These are phyloP conservation scores for Tuctoria greenei DNA, from an alignment of 176 grass and related monocot genomes.

Conservation along the genomic window DNA sequence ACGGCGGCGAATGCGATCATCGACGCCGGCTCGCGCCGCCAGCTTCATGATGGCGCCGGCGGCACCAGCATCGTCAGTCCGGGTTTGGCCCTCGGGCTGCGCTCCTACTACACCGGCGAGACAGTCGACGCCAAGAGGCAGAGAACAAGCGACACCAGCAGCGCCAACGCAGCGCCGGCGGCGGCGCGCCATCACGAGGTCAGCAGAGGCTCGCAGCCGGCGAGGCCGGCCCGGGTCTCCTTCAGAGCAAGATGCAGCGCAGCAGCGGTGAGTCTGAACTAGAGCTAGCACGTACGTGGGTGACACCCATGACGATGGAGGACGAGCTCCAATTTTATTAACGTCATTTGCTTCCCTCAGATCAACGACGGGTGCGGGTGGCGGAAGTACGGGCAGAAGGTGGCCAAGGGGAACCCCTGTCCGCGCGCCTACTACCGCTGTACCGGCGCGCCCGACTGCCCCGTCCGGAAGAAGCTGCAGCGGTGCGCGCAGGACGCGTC, in stretches of 20 bases:
- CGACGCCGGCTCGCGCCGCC: background rate
- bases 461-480: conserved; percentile 76
- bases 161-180: background rate
- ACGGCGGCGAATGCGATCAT: background rate
- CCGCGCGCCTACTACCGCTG: conserved; percentile 83
- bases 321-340: too few relatives aligned
- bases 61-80: background rate
- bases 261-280: conserved; percentile 29
- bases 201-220: background rate
- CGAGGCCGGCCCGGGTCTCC: conserved; percentile 49
- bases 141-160: background rate
- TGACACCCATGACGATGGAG: too few relatives aligned
- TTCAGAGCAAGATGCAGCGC: conserved; percentile 62
- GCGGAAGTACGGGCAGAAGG: conserved; percentile 92
- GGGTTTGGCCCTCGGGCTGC: conserved; percentile 13
- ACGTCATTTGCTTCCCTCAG: conserved; percentile 1
- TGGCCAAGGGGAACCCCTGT: conserved; percentile 75
- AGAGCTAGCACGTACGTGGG: too few relatives aligned
- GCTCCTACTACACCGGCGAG: background rate
- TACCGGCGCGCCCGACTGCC: conserved; percentile 62
- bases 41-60: background rate
- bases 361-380: conserved; percentile 75
- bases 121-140: background rate
- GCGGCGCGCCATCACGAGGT: background rate
- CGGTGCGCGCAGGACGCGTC: conserved; percentile 48